Evolutionary conservation across 768 basidiomycete genomes (phyloP).

Genomic region (Tephrocybe sp.): DNA sequence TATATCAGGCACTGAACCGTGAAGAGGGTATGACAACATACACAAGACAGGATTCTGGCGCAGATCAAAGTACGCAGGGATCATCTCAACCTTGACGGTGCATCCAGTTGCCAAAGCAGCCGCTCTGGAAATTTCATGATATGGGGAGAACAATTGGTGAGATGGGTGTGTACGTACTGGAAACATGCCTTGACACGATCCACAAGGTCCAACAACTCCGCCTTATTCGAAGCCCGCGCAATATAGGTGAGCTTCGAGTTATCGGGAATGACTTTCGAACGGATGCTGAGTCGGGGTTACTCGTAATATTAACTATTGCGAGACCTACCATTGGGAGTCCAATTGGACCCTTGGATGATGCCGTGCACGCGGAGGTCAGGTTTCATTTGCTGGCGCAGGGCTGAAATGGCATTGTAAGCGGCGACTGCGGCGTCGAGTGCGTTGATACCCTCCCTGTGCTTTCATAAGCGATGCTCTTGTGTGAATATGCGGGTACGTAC

Average conservation of each 20-base stretch:
- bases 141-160: neutral
- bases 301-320: neutral
- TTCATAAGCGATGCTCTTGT: slow-evolving; percentile 7
- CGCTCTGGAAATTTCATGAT: slow-evolving; percentile 41
- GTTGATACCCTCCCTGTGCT: slow-evolving; percentile 71
- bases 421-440: slow-evolving; percentile 88
- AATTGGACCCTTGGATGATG: slow-evolving; percentile 66
- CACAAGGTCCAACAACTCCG: slow-evolving; percentile 52
- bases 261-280: slow-evolving; percentile 80
- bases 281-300: no score
- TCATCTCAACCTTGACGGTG: slow-evolving; percentile 42
- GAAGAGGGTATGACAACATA: slow-evolving; percentile 23
- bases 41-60: slow-evolving; percentile 59
- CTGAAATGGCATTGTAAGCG: slow-evolving; percentile 77
- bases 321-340: slow-evolving; percentile 64
- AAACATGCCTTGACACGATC: slow-evolving; percentile 71
- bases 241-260: slow-evolving; percentile 75
- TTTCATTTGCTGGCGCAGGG: slow-evolving; percentile 84
- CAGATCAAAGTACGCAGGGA: slow-evolving; percentile 52
- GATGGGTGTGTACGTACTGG: slow-evolving; percentile 44
- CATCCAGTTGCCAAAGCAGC: slow-evolving; percentile 67
- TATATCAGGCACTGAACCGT: neutral
- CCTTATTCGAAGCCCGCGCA: slow-evolving; percentile 64
- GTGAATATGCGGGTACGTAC: slow-evolving; percentile 24
- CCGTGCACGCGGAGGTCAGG: slow-evolving; percentile 83